phyloP scores from a whole-genome alignment of 352 stramenopile genomes.

The Phytophthora megakarya region DNA sequence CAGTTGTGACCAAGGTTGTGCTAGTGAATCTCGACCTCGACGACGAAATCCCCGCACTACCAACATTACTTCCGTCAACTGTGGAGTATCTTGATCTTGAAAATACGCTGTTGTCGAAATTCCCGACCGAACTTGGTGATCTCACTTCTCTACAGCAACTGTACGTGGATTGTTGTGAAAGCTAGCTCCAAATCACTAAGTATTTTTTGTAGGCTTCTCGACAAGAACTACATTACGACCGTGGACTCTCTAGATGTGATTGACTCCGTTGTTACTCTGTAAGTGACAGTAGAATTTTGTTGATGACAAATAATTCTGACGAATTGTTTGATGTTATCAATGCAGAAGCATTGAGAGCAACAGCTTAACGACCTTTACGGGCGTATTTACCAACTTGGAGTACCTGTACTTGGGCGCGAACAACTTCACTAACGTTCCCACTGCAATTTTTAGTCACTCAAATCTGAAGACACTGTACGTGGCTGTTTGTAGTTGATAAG shows the following conservation, averaged over 20 bases:
- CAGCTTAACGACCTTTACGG: conserved; percentile 52
- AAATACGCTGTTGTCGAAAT: conserved; percentile 31
- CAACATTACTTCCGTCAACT: conserved; percentile 22
- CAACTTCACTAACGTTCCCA: conserved; percentile 49
- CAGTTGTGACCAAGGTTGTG: conserved; percentile 29
- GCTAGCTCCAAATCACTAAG: background rate
- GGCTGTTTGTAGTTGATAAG: background rate
- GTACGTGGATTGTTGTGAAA: conserved; percentile 10
- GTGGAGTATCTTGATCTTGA: conserved; percentile 29
- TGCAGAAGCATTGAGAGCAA: conserved; percentile 59
- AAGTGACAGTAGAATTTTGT: background rate
- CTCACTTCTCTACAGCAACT: conserved; percentile 25
- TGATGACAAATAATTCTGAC: background rate
- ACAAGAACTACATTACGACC: conserved; percentile 40
- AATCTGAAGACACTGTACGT: conserved; percentile 47
- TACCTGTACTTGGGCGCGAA: conserved; percentile 58
- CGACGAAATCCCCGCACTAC: conserved; percentile 12
- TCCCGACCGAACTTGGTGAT: conserved; percentile 26
- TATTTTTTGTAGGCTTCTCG: conserved; percentile 24
- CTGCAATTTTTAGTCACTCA: conserved; percentile 47
- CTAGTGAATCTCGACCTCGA: conserved; percentile 35
- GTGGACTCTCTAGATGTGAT: conserved; percentile 27
- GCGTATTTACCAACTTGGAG: conserved; percentile 54
- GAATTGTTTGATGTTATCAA: background rate
- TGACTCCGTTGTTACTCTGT: conserved; percentile 30